These are phyloP conservation scores for Stachybotrys chartarum DNA, from an alignment of 2,329 filamentous ascomycete genomes.

Conservation along the genomic window DNA sequence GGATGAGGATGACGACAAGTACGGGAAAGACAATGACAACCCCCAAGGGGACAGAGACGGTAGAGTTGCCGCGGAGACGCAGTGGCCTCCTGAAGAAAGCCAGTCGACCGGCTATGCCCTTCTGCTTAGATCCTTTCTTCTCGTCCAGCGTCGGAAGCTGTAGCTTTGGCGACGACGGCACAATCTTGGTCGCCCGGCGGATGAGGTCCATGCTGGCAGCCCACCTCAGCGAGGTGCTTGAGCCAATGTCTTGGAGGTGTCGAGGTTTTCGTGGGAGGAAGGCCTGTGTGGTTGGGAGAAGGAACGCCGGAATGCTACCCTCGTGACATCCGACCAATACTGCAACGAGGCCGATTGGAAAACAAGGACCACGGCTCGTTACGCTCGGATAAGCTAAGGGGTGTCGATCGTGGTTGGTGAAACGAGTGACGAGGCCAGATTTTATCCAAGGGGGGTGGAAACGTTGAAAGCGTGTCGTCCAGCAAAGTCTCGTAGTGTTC, in stretches of 20 bases:
- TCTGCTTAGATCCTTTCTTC: constrained; percentile 34
- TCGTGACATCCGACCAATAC: not conserved
- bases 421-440: no score
- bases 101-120: constrained; percentile 43
- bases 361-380: not conserved
- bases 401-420: no score
- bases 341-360: not conserved
- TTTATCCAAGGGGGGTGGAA: no score
- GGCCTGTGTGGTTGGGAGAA: no score
- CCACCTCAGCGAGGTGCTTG: not conserved
- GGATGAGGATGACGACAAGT: constrained; percentile 83
- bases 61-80: constrained; percentile 84
- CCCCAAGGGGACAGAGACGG: constrained; percentile 84
- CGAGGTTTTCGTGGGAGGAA: no score
- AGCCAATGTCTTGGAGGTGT: not conserved
- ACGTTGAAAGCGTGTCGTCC: no score
- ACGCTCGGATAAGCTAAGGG: not conserved
- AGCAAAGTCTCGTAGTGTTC: no score
- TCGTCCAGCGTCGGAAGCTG: constrained; percentile 43
- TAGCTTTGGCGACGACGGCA: constrained; percentile 32
- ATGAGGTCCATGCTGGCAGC: constrained; percentile 47
- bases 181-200: constrained; percentile 45
- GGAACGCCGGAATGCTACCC: not conserved
- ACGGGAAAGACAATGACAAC: constrained; percentile 89
- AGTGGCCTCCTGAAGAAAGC: constrained; percentile 83